Evolutionary conservation across 2,329 filamentous ascomycete species (phyloP), one percentile per base, ranked within the genome.

Genomic region (Colletotrichum incanum): DNA sequence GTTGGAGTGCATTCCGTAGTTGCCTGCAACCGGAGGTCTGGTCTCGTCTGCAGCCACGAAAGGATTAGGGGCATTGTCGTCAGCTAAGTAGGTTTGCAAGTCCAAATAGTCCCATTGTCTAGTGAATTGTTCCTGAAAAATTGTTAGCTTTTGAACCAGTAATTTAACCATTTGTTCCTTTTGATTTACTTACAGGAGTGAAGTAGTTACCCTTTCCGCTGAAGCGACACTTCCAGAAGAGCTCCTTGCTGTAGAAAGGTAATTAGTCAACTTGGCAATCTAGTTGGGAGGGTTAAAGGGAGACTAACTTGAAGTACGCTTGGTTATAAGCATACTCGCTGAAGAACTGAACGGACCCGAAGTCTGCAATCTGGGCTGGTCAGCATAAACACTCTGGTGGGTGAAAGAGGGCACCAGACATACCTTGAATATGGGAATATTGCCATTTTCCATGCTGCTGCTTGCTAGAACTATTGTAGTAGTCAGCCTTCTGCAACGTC

Each of bases 1-100:
- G 34, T 76, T 76, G 20, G 55, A 60, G 45, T 72, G 73, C 58
- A 74, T 74, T 6, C 74, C 73, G 34, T 76, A 76, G 47, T 75
- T 74, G 4, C 75, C 75, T 8, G 75, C 75, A 31, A 76, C 50
- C 6, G 26, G 16, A 18, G 73, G 73, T 50, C 70, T 70, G 2
- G 11, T 39, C 2, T 11, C 49, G 34, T 67, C 61, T 12, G 7
- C 28, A 3, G 43, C 58, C 20, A 56, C 16, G 43, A 73, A 73
- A 5, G 23, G n/a, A 31, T 71, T 71, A 1, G 61, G 49, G 9
- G 8, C 50, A 7, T 47, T 41, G 20, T 72, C 68, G 14, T 50
- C 37, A 47, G 43, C 34, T 26, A 47, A 47, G 12, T 58, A 23
- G 14, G 55, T 41, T 58, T 58, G 55, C n/a, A 58, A 18, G 11